Conservation (phyloP, 345 rosid species). For the Ailanthus altissimus region DNA sequence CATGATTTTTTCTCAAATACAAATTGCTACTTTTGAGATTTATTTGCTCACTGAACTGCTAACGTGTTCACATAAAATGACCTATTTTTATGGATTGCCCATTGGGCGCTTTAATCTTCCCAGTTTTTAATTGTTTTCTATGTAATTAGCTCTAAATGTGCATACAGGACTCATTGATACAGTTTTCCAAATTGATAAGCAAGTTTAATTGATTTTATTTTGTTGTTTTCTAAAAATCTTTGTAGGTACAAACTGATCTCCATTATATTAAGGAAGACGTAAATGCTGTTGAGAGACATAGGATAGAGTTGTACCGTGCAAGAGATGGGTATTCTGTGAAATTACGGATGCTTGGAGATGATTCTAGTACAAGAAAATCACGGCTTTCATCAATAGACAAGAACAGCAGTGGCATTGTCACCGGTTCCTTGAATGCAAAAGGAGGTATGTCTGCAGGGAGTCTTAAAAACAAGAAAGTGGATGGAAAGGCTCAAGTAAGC, state of each 20-base stretch:
- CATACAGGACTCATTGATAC: constrained; percentile 5
- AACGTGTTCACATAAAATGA: not conserved
- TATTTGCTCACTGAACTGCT: not conserved
- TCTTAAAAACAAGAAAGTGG: constrained; percentile 60
- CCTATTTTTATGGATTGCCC: not conserved
- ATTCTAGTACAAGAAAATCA: constrained; percentile 54
- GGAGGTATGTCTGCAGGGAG: constrained; percentile 62
- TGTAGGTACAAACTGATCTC: constrained; percentile 82
- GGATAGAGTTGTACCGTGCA: constrained; percentile 77
- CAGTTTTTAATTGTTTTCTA: constrained; percentile 2
- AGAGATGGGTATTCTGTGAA: constrained; percentile 79
- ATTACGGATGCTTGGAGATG: constrained; percentile 88
- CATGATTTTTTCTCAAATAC: constrained; percentile 1
- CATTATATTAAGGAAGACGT: constrained; percentile 88
- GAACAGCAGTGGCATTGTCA: constrained; percentile 48
- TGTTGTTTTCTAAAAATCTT: constrained; percentile 15
- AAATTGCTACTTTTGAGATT: constrained; percentile 4
- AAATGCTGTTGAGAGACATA: constrained; percentile 84
- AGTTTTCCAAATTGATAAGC: not conserved
- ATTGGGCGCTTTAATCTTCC: not conserved
- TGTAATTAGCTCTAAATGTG: not conserved
- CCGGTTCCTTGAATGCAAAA: constrained; percentile 54
- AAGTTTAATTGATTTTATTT: not conserved
- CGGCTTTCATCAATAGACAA: constrained; percentile 64
- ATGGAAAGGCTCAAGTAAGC: constrained; percentile 67